phyloP scores from a whole-genome alignment of 1,139 yeast genomes.

The Saccharomycopsis crataegensis region DNA sequence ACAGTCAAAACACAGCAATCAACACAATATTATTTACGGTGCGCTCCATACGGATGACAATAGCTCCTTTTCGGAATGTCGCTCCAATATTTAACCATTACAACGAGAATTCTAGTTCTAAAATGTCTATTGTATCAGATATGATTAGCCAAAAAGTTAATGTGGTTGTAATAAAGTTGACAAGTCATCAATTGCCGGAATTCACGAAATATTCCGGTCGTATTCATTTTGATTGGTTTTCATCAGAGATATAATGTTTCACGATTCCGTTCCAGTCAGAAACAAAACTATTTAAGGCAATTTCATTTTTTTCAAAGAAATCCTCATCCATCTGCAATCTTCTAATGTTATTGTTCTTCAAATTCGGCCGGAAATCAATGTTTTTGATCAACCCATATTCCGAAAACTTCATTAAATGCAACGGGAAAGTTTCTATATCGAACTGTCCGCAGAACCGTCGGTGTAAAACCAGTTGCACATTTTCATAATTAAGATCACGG shows the following conservation, averaged over 20 bases:
- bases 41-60: no score
- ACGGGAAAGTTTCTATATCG: constrained; percentile 4
- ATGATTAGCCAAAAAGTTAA: not conserved
- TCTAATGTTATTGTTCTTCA: not conserved
- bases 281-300: not conserved
- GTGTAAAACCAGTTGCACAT: not conserved
- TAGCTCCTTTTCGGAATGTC: no score
- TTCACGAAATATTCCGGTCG: not conserved
- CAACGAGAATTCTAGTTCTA: no score
- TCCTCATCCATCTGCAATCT: not conserved
- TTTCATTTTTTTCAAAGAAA: not conserved
- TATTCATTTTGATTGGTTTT: not conserved
- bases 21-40: no score
- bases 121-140: not conserved
- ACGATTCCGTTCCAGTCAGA: not conserved
- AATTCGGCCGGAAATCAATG: constrained; percentile 11
- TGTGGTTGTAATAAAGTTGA: not conserved
- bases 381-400: constrained; percentile 8
- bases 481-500: not conserved
- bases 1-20: no score
- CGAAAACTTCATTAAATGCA: constrained; percentile 1
- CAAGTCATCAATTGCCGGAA: not conserved
- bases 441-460: not conserved
- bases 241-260: not conserved
- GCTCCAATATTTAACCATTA: no score